phyloP scores from a whole-genome alignment of 306 rosid genomes.

The Corylus avellana region DNA sequence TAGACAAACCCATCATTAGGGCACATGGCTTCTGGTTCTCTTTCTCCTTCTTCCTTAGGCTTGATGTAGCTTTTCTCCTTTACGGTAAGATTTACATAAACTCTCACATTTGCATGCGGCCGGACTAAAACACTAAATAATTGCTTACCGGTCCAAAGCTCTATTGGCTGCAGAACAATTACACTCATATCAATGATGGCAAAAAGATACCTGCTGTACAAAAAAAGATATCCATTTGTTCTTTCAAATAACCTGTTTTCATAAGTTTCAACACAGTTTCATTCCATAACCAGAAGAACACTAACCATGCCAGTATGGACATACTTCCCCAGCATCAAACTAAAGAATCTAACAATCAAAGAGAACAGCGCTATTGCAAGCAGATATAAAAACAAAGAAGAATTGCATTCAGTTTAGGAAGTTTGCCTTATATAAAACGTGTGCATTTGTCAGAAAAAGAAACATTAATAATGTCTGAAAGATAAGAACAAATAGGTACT shows the following conservation, averaged over 20 bases:
- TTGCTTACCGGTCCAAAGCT: slow-evolving; percentile 98
- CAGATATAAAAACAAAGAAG: background rate
- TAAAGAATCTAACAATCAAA: background rate
- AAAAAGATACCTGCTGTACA: background rate
- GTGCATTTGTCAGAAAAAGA: background rate
- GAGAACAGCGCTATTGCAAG: background rate
- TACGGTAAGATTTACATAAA: slow-evolving; percentile 78
- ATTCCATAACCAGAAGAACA: background rate
- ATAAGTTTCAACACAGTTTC: background rate
- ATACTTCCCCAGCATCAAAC: background rate
- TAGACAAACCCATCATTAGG: slow-evolving; percentile 85
- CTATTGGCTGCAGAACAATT: slow-evolving; percentile 73
- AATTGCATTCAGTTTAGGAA: background rate
- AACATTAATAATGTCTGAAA: background rate
- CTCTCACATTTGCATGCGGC: slow-evolving; percentile 75
- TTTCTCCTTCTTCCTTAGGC: slow-evolving; percentile 48
- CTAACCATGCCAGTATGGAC: background rate
- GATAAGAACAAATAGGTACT: background rate
- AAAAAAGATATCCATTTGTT: background rate
- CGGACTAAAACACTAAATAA: slow-evolving; percentile 83
- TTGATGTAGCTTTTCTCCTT: slow-evolving; percentile 69
- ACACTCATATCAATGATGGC: slow-evolving; percentile 1
- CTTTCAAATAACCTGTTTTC: background rate
- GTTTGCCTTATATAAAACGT: background rate
- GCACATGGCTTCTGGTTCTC: slow-evolving; percentile 77